Base-by-base conservation (phyloP, 169 alveolate species). In the Plasmodium cynomolgi region DNA sequence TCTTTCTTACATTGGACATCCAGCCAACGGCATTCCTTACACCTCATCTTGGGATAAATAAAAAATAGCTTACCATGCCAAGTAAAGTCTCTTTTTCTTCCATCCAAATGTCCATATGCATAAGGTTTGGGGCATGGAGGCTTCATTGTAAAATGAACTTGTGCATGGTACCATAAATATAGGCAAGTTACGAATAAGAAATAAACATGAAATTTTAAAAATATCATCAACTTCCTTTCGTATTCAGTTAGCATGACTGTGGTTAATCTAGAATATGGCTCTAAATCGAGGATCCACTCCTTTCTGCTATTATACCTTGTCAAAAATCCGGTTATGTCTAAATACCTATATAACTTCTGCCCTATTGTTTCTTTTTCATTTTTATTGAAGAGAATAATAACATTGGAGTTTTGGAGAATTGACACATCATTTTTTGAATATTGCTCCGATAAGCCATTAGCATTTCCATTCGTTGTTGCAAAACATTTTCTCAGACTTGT, bases 21-120 rank as follows among this genome's bases (percentile, higher is more conserved):
- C 44, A 97, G 82, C 98, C 97, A 97, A 7, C 98, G 84, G 90
- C 98, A 97, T 75, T 97, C 98, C 81, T 97, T 97, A 95, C 98
- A 97, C 26, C 98, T 94, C 15, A 95, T 97, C 88, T 96, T 96
- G 41, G 98, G 98, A 80, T 95, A 94, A 39, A 96, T 96, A 86
- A 96, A 91, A 81, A 93, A 93, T 73, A 96, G 44, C 68, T 97
- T 96, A 33, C 98, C 97, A 77, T 95, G 98, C 98, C 98, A 96
- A 1, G 98, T 97, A 83, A 97, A 97, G 86, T 97, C 98, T 93
- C 96, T 96, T 71, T 93, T 83, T 39, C 97, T 92, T 92, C 96
- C 96, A 83, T 95, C 95, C 15, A 95, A 56, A 88, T 93, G 92
- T 75, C 97, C 97, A 92, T 83, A 90, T 50, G 86, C 82, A 73